Conservation (phyloP, 768 basidiomycete genomes). For the Crassisporium funariophilum region DNA sequence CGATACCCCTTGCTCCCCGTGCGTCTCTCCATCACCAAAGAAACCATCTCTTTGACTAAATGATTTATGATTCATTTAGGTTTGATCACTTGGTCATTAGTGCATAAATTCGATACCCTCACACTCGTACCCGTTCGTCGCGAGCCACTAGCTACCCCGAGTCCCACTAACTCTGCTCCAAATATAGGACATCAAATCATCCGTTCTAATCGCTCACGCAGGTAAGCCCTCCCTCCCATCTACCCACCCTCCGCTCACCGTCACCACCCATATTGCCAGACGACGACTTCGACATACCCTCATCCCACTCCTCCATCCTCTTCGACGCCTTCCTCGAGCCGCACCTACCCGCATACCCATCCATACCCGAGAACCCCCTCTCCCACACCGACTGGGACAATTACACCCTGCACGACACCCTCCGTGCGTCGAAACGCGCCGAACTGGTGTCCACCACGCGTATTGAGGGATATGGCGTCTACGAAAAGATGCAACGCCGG, state of each 20-base stretch:
- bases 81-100: slow-evolving; percentile 53
- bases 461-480: slow-evolving; percentile 44
- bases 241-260: not conserved
- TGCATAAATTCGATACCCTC: slow-evolving; percentile 65
- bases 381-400: slow-evolving; percentile 43
- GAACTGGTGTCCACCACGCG: slow-evolving; percentile 45
- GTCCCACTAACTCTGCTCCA: slow-evolving; percentile 2
- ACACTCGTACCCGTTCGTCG: slow-evolving; percentile 54
- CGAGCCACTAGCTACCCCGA: not conserved
- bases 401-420: slow-evolving; percentile 37
- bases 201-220: slow-evolving; percentile 74
- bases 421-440: slow-evolving; percentile 38
- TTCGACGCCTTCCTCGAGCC: slow-evolving; percentile 69
- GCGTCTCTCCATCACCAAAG: slow-evolving; percentile 29
- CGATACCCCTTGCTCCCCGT: slow-evolving; percentile 66
- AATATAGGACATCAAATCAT: slow-evolving; percentile 65
- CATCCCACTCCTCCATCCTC: slow-evolving; percentile 65
- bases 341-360: slow-evolving; percentile 44
- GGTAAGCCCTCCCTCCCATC: slow-evolving; percentile 26
- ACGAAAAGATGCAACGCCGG: slow-evolving; percentile 40
- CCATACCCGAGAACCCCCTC: slow-evolving; percentile 37
- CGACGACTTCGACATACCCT: slow-evolving; percentile 75
- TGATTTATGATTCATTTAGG: slow-evolving; percentile 33
- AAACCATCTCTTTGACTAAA: not conserved
- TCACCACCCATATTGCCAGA: slow-evolving; percentile 21